These are phyloP conservation scores for Aspergillus clavatus DNA, from an alignment of 2,329 filamentous ascomycete genomes.

Conservation along the genomic window DNA sequence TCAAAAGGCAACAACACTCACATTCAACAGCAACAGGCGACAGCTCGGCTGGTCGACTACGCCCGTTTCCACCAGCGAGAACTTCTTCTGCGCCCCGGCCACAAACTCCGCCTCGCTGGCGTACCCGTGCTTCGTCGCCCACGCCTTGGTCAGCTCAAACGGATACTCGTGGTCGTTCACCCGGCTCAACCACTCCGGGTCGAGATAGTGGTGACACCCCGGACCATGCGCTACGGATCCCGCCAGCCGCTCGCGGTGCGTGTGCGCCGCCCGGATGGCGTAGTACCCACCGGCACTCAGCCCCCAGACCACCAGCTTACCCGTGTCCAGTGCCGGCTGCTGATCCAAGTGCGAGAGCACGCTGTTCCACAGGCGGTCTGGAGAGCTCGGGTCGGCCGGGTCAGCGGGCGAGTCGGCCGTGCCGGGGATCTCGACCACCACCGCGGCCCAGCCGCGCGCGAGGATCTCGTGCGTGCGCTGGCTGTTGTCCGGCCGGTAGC, in stretches of 20 bases:
- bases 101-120: conserved; percentile 52
- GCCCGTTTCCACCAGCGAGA: conserved; percentile 57
- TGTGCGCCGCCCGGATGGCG: conserved; percentile 62
- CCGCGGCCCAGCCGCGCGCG: conserved; percentile 56
- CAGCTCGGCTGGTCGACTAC: conserved; percentile 54
- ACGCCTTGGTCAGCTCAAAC: conserved; percentile 52
- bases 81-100: conserved; percentile 54
- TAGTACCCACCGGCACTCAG: conserved; percentile 65
- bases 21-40: conserved; percentile 58
- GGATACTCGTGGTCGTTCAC: conserved; percentile 65
- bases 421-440: conserved; percentile 62
- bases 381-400: conserved; percentile 53
- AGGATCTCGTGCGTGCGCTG: conserved; percentile 58
- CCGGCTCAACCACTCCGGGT: conserved; percentile 54
- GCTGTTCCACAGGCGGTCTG: conserved; percentile 60
- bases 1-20: too few relatives aligned
- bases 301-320: conserved; percentile 58
- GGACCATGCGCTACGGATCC: conserved; percentile 61
- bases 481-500: conserved; percentile 52
- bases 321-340: conserved; percentile 52
- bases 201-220: conserved; percentile 59
- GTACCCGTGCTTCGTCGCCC: conserved; percentile 62
- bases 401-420: conserved; percentile 65
- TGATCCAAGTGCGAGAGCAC: conserved; percentile 57
- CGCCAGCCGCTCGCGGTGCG: conserved; percentile 51